Base-by-base conservation (phyloP, 805 yeast species). In the Myxozyma melibiosi region DNA sequence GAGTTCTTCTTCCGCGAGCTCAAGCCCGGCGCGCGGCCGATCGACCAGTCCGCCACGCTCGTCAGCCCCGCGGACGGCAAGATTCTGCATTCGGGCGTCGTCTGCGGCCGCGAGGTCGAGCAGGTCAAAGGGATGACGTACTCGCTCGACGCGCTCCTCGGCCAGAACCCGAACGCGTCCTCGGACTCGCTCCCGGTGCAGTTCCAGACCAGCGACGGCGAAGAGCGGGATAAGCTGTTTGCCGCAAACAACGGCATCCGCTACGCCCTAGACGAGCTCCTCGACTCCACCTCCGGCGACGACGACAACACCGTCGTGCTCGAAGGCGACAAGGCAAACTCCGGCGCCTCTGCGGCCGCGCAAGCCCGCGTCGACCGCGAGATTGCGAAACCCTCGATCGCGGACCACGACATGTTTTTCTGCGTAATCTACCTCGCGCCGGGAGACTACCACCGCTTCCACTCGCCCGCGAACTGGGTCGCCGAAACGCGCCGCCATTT, bases 81-180 rank as follows among this genome's bases (percentile, higher is more conserved):
- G 63, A 86, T 94, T 16, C 75, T 94, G 57, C 91, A 89, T 66
- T 80, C 89, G 57, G 99, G 99, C 24, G 76, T 82, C 30, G 82
- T 88, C 38, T 80, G 86, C 65, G 96, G 96, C 33, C 67, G 70
- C 34, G 67, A 71, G 34, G 90, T 94, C 58, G 98, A 94, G 71
- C 98, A 92, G 72, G 98, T 94, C 39, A 94, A 94, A 74, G 99
- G 99, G 6, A 82, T 94, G 83, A 89, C 95, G 1, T 94, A 94
- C 71, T 85, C 96, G 1, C 80, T 94, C 14, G 92, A 88, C 64
- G 91, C 95, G 8, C 80, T 94, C 53, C 78, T 94, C 44, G 99
- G 99, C 3, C 59, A 64, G 18, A 63, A 66, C 7, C 37, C 46
- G 22, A 63, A 55, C 22, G 68, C 66, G 8, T 63, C 65, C 25